phyloP scores from a whole-genome alignment of 768 basidiomycete genomes.

The Chalciporus sphaerocephalus region DNA sequence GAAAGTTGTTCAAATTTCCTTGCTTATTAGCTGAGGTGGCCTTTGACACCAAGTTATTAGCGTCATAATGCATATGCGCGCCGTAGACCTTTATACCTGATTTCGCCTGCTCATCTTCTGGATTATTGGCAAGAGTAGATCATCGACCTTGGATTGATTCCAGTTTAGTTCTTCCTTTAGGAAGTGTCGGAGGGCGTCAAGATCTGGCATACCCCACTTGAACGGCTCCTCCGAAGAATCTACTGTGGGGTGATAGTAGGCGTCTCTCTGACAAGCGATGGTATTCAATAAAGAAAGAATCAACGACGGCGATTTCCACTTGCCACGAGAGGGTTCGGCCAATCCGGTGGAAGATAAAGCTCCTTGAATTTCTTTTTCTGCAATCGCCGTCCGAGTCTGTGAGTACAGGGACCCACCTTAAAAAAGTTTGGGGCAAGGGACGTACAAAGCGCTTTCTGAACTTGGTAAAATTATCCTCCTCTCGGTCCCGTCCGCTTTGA shows the following conservation, averaged over 20 bases:
- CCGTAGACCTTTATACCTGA: conserved; percentile 45
- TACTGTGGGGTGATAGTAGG: conserved; percentile 88
- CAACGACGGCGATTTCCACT: conserved; percentile 27
- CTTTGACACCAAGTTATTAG: conserved; percentile 32
- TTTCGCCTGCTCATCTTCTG: conserved; percentile 80
- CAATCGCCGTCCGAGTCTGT: conserved; percentile 5
- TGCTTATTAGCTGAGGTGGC: conserved; percentile 69
- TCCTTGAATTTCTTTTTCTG: conserved; percentile 90
- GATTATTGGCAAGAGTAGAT: conserved; percentile 87
- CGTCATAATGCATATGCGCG: not conserved
- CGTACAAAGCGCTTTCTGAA: conserved; percentile 85
- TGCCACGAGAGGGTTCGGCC: conserved; percentile 92
- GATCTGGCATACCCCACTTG: conserved; percentile 95
- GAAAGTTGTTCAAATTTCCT: conserved; percentile 68
- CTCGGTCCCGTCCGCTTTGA: conserved; percentile 81
- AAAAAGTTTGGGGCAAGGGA: conserved; percentile 17
- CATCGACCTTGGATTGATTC: conserved; percentile 80
- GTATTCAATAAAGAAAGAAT: not conserved
- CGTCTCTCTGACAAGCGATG: conserved; percentile 60
- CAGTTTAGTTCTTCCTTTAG: conserved; percentile 77
- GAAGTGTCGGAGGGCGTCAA: conserved; percentile 82
- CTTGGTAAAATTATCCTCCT: conserved; percentile 65
- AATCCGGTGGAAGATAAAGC: conserved; percentile 74
- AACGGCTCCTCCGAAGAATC: conserved; percentile 92
- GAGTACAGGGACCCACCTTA: conserved; percentile 5